These are phyloP conservation scores for Catunica adiposa DNA, from an alignment of 2,329 filamentous ascomycete species.

Conservation along the genomic window DNA sequence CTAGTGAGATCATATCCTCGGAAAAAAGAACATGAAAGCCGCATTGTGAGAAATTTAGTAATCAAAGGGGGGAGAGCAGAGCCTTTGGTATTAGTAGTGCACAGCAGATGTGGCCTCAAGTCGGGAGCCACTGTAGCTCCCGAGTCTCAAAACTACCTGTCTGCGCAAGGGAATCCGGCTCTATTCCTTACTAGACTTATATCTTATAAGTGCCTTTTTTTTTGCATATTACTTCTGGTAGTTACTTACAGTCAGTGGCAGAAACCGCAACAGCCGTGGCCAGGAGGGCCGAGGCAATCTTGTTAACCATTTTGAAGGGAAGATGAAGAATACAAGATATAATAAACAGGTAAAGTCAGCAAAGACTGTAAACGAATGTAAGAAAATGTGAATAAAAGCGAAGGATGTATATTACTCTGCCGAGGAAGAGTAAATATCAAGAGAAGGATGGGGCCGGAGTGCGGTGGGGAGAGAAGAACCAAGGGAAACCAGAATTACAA, in stretches of 20 bases:
- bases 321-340: not conserved
- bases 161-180: too few relatives aligned
- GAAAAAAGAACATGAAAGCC: not conserved
- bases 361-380: not conserved
- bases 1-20: not conserved
- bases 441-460: not conserved
- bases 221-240: too few relatives aligned
- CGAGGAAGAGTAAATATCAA: not conserved
- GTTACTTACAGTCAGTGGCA: not conserved
- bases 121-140: too few relatives aligned
- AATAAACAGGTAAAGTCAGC: not conserved
- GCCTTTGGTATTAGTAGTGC: too few relatives aligned
- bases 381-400: not conserved
- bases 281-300: slow-evolving; percentile 3
- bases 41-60: not conserved
- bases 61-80: not conserved
- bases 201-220: too few relatives aligned
- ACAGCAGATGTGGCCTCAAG: too few relatives aligned
- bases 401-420: not conserved
- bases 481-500: not conserved
- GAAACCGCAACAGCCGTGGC: slow-evolving; percentile 4
- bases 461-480: slow-evolving; percentile 1
- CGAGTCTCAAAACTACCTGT: too few relatives aligned
- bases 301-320: not conserved
- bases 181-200: too few relatives aligned